Base-by-base conservation (phyloP, 106 monocot genomes). In the Dendrobium catenatum region DNA sequence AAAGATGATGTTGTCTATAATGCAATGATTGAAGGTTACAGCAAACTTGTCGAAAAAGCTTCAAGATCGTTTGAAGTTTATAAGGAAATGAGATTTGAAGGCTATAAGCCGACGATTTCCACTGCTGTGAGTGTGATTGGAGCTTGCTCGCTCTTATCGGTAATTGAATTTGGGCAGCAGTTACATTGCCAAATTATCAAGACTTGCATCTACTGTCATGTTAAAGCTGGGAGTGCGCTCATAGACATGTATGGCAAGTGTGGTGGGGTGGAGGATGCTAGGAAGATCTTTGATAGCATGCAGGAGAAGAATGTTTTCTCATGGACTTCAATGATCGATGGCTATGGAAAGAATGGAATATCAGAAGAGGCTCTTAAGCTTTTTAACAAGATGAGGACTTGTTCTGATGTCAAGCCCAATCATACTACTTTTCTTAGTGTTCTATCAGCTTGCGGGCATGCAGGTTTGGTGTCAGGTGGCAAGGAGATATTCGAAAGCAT, bases 321-420 rank as follows among this genome's bases (percentile, higher is more conserved):
- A 15, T 99, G 98, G 99, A 95, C 95, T 2, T 88, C 95, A 22
- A 91, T 99, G 91, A 95, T 99, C 24, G 99, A 99, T 81, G 99
- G 99, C 29, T 99, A 95, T 72, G 99, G 99, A 19, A 93, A 90
- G 82, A 91, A 99, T 85, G 95, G 99, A 19, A 80, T 81, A 11
- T 76, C 98, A 26, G 27, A 87, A 18, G 81, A 93, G 73, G 93
- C 98, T 61, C 81, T 99, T 40, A 55, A 59, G 41, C 88, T 93
- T 19, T 95, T 95, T 26, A 33, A 86, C 55, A 24, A 83, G 56
- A 95, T 99, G 99, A 79, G 16, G 73, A 86, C 42, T 75, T 26
- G 8, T 3, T 20, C 7, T 13, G 26, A 77, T 47, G 89, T 93
- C 51, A 77, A 73, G 33, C 99, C 99, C 2, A 99, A 95, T 75